These are phyloP conservation scores for Trametes sp. DNA, from an alignment of 1,284 basidiomycete species.

Conservation along the genomic window DNA sequence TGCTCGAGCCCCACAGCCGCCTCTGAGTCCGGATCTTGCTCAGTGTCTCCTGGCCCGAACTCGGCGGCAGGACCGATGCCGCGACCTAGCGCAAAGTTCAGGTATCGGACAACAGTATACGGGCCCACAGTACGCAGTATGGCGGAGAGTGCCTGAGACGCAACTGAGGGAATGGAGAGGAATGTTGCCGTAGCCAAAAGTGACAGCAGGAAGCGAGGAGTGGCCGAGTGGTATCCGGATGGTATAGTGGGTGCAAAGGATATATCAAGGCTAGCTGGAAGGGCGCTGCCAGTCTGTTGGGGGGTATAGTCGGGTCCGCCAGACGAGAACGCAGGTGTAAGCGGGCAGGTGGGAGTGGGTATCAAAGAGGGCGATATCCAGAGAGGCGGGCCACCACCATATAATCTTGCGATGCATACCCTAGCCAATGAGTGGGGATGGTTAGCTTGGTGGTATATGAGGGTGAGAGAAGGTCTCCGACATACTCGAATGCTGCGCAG, in stretches of 20 bases:
- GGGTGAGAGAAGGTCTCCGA: slow-evolving; percentile 3
- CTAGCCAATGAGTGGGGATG: slow-evolving; percentile 47
- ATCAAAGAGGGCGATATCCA: slow-evolving; percentile 71
- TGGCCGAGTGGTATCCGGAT: slow-evolving; percentile 71
- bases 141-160: slow-evolving; percentile 76
- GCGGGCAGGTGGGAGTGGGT: slow-evolving; percentile 70
- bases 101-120: slow-evolving; percentile 78
- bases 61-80: slow-evolving; percentile 61
- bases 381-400: slow-evolving; percentile 84
- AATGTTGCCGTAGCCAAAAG: slow-evolving; percentile 88
- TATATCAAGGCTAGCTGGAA: slow-evolving; percentile 33
- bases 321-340: slow-evolving; percentile 66
- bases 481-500: slow-evolving; percentile 50
- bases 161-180: slow-evolving; percentile 82
- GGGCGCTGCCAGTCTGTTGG: slow-evolving; percentile 30
- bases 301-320: slow-evolving; percentile 36
- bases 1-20: slow-evolving; percentile 74
- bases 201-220: slow-evolving; percentile 85
- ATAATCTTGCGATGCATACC: slow-evolving; percentile 83
- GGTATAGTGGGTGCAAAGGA: slow-evolving; percentile 47
- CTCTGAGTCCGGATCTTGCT: slow-evolving; percentile 54
- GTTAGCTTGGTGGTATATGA: not conserved
- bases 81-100: slow-evolving; percentile 84
- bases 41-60: slow-evolving; percentile 45
- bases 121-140: slow-evolving; percentile 85